Conservation (phyloP, 2,329 filamentous ascomycete genomes). For the Canariomyces notabilis region DNA sequence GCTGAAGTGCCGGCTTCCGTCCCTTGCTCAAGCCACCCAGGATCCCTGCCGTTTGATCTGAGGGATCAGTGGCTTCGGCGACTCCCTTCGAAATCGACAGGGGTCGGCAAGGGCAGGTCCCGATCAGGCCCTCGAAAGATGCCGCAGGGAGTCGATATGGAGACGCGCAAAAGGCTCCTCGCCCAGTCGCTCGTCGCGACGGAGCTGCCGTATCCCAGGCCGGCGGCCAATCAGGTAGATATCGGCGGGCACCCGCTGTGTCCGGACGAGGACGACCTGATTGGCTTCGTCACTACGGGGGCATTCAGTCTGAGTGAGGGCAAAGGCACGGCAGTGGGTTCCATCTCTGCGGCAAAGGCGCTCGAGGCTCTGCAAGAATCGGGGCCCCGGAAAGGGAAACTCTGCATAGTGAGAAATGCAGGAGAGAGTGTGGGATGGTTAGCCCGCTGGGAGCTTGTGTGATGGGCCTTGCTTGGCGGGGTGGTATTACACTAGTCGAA, state of each 20-base stretch:
- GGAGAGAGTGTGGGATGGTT: constrained; percentile 76
- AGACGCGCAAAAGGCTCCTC: constrained; percentile 25
- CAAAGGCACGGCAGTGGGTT: constrained; percentile 69
- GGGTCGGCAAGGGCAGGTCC: constrained; percentile 22
- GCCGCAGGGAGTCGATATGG: constrained; percentile 22
- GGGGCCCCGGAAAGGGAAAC: constrained; percentile 37
- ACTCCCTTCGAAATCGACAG: constrained; percentile 21
- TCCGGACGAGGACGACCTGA: constrained; percentile 69
- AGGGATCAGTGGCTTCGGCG: constrained; percentile 63
- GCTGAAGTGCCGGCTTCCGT: constrained; percentile 46
- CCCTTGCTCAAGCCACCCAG: constrained; percentile 19
- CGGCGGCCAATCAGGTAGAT: constrained; percentile 33
- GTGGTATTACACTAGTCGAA: not conserved
- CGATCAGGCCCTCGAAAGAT: constrained; percentile 27
- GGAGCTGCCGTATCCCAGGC: constrained; percentile 34
- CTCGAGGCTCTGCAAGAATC: constrained; percentile 35
- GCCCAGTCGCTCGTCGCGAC: constrained; percentile 44
- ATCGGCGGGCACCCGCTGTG: constrained; percentile 56
- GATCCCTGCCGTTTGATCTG: constrained; percentile 43
- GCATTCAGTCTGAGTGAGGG: constrained; percentile 77
- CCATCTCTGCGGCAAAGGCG: constrained; percentile 57
- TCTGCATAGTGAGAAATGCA: constrained; percentile 78
- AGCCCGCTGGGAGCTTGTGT: constrained; percentile 64
- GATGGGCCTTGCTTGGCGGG: constrained; percentile 28
- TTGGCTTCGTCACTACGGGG: constrained; percentile 87